These are phyloP conservation scores for Yamadazyma sp. DNA, from an alignment of 1,139 yeast species.

Conservation along the genomic window DNA sequence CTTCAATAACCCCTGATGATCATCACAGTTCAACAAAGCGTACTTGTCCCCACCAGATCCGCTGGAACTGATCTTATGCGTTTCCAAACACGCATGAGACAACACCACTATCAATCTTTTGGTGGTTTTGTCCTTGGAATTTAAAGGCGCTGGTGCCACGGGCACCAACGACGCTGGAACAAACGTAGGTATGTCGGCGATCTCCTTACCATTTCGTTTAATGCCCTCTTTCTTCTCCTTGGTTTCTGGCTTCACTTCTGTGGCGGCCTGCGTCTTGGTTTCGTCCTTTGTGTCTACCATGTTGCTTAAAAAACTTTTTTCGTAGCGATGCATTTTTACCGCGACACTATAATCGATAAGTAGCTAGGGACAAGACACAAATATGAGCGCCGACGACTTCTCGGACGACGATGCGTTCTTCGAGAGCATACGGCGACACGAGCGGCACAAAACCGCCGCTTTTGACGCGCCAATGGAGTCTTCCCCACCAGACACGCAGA, in stretches of 20 bases:
- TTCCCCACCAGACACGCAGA: background rate
- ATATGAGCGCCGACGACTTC: slow-evolving; percentile 9
- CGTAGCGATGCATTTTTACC: slow-evolving; percentile 3
- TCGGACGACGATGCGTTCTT: slow-evolving; percentile 14
- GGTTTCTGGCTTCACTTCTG: background rate
- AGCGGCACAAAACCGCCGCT: background rate
- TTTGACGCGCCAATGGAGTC: background rate
- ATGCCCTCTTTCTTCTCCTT: slow-evolving; percentile 5
- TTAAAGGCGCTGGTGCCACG: slow-evolving; percentile 76
- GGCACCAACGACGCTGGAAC: slow-evolving; percentile 78
- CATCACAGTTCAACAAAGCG: slow-evolving; percentile 93
- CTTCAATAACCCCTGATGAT: slow-evolving; percentile 92
- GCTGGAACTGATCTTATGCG: slow-evolving; percentile 80
- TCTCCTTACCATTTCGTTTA: slow-evolving; percentile 9
- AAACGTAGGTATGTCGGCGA: slow-evolving; percentile 23
- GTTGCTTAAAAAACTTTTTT: slow-evolving; percentile 1
- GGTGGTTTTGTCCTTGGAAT: slow-evolving; percentile 79
- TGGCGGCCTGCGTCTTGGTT: background rate
- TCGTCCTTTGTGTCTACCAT: slow-evolving; percentile 3
- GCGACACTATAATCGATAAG: background rate
- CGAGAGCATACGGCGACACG: slow-evolving; percentile 10
- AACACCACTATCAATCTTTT: slow-evolving; percentile 88
- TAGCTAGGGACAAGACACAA: background rate
- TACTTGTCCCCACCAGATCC: slow-evolving; percentile 87
- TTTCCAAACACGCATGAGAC: slow-evolving; percentile 92